Conservation (phyloP, 768 basidiomycete species). For the Exidia glandulosa region DNA sequence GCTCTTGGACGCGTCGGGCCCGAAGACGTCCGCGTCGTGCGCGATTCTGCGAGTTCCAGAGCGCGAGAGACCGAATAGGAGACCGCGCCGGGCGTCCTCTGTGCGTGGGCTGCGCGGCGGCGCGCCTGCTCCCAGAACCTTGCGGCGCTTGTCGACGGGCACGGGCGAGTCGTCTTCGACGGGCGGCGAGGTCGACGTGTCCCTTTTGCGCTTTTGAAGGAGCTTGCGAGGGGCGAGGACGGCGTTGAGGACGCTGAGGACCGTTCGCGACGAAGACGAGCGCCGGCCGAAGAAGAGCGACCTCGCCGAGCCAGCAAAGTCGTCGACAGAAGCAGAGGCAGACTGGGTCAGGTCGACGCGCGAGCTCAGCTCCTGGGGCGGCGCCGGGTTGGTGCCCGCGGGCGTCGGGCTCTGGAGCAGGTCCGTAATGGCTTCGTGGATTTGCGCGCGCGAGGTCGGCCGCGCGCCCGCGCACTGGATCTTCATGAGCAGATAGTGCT, state of each 20-base stretch:
- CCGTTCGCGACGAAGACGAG: neutral
- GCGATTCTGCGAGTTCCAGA: neutral
- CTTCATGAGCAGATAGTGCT: neutral
- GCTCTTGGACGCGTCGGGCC: neutral
- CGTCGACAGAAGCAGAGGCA: too few species aligned
- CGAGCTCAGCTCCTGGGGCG: neutral
- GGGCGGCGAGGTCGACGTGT: neutral
- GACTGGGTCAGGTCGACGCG: too few species aligned
- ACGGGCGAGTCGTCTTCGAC: neutral
- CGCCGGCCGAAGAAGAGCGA: too few species aligned
- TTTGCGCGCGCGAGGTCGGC: neutral
- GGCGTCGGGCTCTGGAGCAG: neutral
- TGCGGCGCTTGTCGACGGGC: neutral
- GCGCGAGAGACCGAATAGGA: neutral
- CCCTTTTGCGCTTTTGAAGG: neutral
- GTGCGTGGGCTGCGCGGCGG: neutral
- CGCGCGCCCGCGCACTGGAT: neutral
- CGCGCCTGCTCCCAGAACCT: neutral
- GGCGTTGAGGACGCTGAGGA: neutral
- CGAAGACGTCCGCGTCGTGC: neutral
- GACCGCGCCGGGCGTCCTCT: neutral
- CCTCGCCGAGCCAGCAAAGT: too few species aligned
- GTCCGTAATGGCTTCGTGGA: neutral
- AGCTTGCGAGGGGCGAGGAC: neutral
- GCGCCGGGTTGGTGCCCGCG: neutral